Conservation (phyloP, 108 stramenopile species). For the Aurantiochytrium sp. region DNA sequence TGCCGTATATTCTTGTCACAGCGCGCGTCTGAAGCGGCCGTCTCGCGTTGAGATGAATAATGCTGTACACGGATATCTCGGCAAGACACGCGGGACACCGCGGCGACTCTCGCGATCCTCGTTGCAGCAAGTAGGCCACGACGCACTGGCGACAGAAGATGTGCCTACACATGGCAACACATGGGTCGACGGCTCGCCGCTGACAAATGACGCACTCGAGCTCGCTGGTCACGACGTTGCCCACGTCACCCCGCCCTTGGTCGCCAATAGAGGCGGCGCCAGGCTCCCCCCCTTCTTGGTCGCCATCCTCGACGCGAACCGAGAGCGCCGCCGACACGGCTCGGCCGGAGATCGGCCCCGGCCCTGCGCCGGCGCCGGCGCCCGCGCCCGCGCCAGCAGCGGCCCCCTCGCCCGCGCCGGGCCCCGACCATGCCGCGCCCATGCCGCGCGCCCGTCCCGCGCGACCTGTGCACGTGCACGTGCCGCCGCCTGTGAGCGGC, state of each 20-base stretch:
- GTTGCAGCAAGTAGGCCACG: background rate
- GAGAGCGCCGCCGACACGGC: background rate
- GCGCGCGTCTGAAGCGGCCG: background rate
- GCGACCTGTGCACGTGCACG: background rate
- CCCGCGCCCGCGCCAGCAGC: background rate
- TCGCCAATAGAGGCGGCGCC: too few species aligned
- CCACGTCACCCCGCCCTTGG: too few species aligned
- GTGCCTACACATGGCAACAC: background rate
- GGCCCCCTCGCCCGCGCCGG: background rate
- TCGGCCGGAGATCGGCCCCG: background rate
- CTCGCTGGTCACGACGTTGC: background rate
- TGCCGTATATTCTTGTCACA: background rate
- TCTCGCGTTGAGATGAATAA: background rate
- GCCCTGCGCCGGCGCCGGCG: background rate
- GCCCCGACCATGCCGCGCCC: background rate
- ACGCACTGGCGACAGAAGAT: background rate
- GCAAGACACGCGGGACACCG: background rate
- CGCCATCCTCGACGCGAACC: background rate
- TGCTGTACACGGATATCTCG: background rate
- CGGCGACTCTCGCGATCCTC: background rate
- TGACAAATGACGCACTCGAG: background rate
- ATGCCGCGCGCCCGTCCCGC: background rate
- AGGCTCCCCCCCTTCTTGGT: too few species aligned
- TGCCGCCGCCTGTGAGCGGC: background rate
- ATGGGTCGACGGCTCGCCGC: background rate